phyloP scores from a whole-genome alignment of 441 rosid species.

The Eutrema salsugineum region DNA sequence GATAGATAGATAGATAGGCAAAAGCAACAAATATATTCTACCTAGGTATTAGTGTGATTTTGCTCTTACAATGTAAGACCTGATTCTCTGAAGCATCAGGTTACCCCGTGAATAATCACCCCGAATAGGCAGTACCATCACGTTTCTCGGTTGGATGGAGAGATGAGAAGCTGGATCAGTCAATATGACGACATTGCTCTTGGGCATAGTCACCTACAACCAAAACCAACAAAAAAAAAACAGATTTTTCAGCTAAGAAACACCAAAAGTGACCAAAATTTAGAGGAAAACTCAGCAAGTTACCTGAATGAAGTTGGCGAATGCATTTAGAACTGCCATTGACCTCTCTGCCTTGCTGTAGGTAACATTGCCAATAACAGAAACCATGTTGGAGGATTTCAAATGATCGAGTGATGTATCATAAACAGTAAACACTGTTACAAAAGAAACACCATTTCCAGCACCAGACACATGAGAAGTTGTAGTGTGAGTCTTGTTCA shows the following conservation, averaged over 20 bases:
- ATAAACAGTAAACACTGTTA: conserved; percentile 77
- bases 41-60: conserved; percentile 48
- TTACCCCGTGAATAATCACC: conserved; percentile 85
- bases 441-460: conserved; percentile 53
- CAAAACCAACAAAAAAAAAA: background rate
- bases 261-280: background rate
- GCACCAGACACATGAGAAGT: conserved; percentile 29
- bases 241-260: background rate
- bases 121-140: conserved; percentile 56
- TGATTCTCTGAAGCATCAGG: conserved; percentile 98
- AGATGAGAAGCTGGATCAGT: conserved; percentile 90
- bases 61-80: conserved; percentile 97
- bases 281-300: background rate
- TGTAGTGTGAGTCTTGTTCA: conserved; percentile 49
- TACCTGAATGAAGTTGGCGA: conserved; percentile 77
- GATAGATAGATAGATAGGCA: background rate
- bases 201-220: conserved; percentile 70
- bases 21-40: conserved; percentile 33
- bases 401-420: conserved; percentile 37
- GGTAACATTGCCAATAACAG: conserved; percentile 72
- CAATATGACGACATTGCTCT: conserved; percentile 62
- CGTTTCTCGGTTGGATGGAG: conserved; percentile 44
- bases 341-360: conserved; percentile 69
- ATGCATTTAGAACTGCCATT: conserved; percentile 65
- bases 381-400: conserved; percentile 44